Evolutionary conservation across 495 filamentous ascomycete species (phyloP), one percentile per base, ranked within the genome.

Genomic region (Aspergillus indologenus): DNA sequence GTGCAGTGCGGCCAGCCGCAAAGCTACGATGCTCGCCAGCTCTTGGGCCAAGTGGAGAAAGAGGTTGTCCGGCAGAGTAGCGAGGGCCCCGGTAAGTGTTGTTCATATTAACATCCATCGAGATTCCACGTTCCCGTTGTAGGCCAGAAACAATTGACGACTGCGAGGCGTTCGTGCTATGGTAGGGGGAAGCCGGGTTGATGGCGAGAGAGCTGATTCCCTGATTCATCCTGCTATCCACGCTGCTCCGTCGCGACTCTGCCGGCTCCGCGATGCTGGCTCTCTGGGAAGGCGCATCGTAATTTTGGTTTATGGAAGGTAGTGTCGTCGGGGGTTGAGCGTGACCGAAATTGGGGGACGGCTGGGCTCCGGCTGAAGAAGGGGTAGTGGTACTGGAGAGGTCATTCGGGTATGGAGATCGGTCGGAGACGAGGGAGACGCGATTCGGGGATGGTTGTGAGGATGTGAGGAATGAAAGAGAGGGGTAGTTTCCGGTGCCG

Each of bases 171-270:
- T 91, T 91, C 59, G 87, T 84, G 68, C 83, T 89, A 48, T 87
- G 81, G 64, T 91, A 90, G 7, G 89, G 89, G 2, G 89, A 87
- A 17, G 75, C 72, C 70, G 71, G 73, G 42, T 86, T 86, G 61
- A 92, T 80, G 20, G 84, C 79, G 67, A 92, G 76, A 26, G 89
- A 85, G 49, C 80, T 81, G 53, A 92, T 87, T 20, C 82, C 83
- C 62, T 85, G 83, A 60, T 88, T 88, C 64, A 92, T 81, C 57
- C 87, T 81, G 64, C 87, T 90, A 62, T 90, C 88, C n/a, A 91
- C 80, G 58, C 88, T 91, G 72, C 87, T 89, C 49, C 89, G 83
- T 49, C 89, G 82, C 45, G 89, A 90, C 56, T 81, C 80, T 11
- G 72, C 61, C 3, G 73, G 72, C 20, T 82, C 80, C 17, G 67